Evolutionary conservation across 2,329 filamentous ascomycete genomes (phyloP), one percentile per base, ranked within the genome.

Genomic region (Diaporthe caulivora): DNA sequence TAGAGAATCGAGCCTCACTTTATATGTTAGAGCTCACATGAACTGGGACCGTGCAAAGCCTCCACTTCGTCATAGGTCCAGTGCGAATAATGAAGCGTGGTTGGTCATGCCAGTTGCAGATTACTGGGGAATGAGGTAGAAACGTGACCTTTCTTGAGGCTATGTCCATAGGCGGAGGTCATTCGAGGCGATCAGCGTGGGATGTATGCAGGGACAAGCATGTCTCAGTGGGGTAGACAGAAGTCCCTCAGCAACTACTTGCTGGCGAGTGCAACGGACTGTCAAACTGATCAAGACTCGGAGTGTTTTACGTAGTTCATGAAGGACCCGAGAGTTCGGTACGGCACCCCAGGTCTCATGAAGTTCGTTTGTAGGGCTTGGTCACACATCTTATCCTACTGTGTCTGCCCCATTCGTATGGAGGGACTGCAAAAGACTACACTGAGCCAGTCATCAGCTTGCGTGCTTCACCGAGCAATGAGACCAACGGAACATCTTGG

Each of bases 201-300:
- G 60, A 37, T 65, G 29, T 64, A 18, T 24, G 21, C 42, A 49
- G 44, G 60, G 44, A 49, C 60, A 51, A 18, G 60, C 42, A 51
- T 47, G 24, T 34, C 26, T 24, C 15, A 7, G 44, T 51, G 44
- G 24, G 13, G 29, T 42, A 24, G 44, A 65, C 42, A 5, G n/a
- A 64, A 26, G 21, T 37, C 26, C 44, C 26, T 31, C 29, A 34
- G 31, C 17, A 8, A 13, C 42, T 3, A 29, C 26, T 13, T 44
- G 26, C 18, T 24, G 15, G 5, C 7, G 15, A 15, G 3, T 21
- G 18, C 54, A 0, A 34, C 26, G 18, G 29, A 1, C 18, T 21
- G n/a, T 31, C 17, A 31, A 15, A 10, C 15, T 26, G 5, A 26
- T 26, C 3, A 8, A 40, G 11, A n/a, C n/a, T n/a, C n/a, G n/a